A percentile compares a stretch with the other conserved stretches of the same genome.
These are phyloP conservation scores for Graphilbum sp. DNA, from an alignment of 2,329 filamentous ascomycete species.

Conservation along the genomic window DNA sequence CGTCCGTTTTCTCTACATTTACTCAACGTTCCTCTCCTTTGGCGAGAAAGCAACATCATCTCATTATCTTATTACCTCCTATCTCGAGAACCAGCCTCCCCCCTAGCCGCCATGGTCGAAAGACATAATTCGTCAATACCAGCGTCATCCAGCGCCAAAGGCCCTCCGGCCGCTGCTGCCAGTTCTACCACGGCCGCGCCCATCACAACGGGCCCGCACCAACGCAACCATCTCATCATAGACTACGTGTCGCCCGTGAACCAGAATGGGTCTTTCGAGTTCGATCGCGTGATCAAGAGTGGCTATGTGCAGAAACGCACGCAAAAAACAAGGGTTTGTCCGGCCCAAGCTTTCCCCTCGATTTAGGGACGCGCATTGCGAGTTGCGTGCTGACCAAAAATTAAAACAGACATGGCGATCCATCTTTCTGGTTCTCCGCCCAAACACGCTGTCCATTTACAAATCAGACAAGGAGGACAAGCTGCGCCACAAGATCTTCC, in stretches of 20 bases:
- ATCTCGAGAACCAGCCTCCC: not conserved
- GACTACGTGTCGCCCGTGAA: slow-evolving; percentile 69
- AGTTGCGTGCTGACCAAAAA: no score
- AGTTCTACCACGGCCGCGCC: slow-evolving; percentile 2
- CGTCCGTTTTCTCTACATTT: no score
- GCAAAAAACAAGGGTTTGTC: slow-evolving; percentile 72
- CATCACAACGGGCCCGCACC: slow-evolving; percentile 13
- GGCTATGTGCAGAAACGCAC: slow-evolving; percentile 78
- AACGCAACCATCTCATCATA: slow-evolving; percentile 30
- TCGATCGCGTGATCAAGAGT: slow-evolving; percentile 82
- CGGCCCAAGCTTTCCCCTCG: no score
- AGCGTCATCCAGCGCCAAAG: slow-evolving; percentile 9
- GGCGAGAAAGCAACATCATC: no score
- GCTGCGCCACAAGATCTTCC: slow-evolving; percentile 70
- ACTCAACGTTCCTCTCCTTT: no score
- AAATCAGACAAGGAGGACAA: slow-evolving; percentile 82
- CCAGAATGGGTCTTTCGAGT: slow-evolving; percentile 89
- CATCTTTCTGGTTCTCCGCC: slow-evolving; percentile 75
- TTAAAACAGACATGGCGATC: slow-evolving; percentile 74
- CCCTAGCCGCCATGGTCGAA: slow-evolving; percentile 10
- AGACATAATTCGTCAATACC: slow-evolving; percentile 11
- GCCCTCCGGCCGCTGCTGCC: not conserved
- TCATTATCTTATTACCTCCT: no score
- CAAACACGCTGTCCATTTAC: slow-evolving; percentile 83
- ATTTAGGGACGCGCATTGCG: not conserved